A percentile compares a stretch with the other conserved stretches of the same genome.
phyloP scores from a whole-genome alignment of 345 rosid genomes.

The Gossypium ekmanianum region DNA sequence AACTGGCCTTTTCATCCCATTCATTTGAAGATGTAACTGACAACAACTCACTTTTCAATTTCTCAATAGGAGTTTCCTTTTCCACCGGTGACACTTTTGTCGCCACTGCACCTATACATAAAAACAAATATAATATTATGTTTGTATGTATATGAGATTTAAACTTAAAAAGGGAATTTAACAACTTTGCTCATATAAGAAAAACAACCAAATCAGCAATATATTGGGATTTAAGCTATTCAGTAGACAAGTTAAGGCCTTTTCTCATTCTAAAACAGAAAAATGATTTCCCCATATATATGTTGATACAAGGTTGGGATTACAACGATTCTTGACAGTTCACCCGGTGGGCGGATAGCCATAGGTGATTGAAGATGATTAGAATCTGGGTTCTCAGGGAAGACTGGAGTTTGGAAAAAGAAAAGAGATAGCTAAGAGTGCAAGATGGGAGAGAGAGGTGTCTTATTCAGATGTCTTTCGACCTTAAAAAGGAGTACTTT shows the following conservation, averaged over 20 bases:
- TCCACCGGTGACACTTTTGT: not conserved
- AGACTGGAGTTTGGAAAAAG: too few relatives aligned
- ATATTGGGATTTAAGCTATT: not conserved
- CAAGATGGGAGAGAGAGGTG: too few relatives aligned
- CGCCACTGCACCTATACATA: not conserved
- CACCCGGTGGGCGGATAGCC: too few relatives aligned
- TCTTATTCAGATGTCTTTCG: too few relatives aligned
- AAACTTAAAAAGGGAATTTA: not conserved
- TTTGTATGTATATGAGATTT: not conserved
- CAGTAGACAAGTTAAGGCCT: not conserved
- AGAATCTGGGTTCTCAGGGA: too few relatives aligned
- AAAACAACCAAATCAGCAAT: not conserved
- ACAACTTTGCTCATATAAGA: not conserved
- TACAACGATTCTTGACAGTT: too few relatives aligned
- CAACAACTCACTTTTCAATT: conserved; percentile 43
- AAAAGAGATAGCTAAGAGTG: too few relatives aligned
- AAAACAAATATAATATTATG: not conserved
- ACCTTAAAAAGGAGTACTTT: too few relatives aligned
- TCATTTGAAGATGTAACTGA: conserved; percentile 41
- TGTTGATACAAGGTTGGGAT: too few relatives aligned
- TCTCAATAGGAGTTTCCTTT: conserved; percentile 36
- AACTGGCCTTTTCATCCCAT: conserved; percentile 34
- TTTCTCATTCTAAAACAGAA: not conserved
- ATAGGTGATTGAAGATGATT: too few relatives aligned
- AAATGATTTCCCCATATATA: not conserved